Base-by-base conservation (phyloP, 2,329 filamentous ascomycete species). In the Onygenales sp. region DNA sequence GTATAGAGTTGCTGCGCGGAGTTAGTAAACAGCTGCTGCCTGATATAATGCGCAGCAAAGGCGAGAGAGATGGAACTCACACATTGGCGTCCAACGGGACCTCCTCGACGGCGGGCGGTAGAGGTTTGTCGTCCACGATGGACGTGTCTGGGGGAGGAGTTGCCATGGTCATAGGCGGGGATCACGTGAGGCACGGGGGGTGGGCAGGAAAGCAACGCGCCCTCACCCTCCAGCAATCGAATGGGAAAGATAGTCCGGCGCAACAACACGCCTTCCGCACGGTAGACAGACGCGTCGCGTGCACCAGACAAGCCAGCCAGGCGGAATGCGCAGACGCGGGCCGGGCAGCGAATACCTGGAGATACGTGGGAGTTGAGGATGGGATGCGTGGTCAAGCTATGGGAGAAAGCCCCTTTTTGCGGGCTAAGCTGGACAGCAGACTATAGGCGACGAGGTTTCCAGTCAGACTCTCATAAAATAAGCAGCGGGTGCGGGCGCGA, bases 71-170 rank as follows among this genome's bases (percentile, higher is more conserved):
- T 14, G 42, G 35, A 14, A 38, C 41, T 43, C 39, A 52, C 42
- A 52, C 43, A 32, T 44, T 14, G 14, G 36, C 38, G 43, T 49
- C 27, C 21, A 54, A 32, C 21, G 17, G 21, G n/a, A 54, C 52
- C 35, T 54, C n/a, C 7, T 54, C 45, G 32, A 54, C 32, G 27
- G 46, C 47, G 17, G 52, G 31, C 21, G 44, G 39, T n/a, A 27
- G 60, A 61, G 68, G 66, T 63, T 71, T 72, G 57, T 70, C 68
- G 63, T 71, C 68, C 64, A 68, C 52, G 39, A 64, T 54, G 54
- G 66, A 59, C 60, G 66, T 55, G 66, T 72, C 70, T 50, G 70
- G 69, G 61, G 70, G 70, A 63, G 70, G 70, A 50, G 70, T 72
- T 62, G 70, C 70, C 70, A 72, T 72, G 44, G 43, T 62, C 58